Percentiles rank a stretch among this genome's conserved stretches.
Conservation (phyloP, 2,329 filamentous ascomycete genomes). For the Zymoseptoria ardabiliae region DNA sequence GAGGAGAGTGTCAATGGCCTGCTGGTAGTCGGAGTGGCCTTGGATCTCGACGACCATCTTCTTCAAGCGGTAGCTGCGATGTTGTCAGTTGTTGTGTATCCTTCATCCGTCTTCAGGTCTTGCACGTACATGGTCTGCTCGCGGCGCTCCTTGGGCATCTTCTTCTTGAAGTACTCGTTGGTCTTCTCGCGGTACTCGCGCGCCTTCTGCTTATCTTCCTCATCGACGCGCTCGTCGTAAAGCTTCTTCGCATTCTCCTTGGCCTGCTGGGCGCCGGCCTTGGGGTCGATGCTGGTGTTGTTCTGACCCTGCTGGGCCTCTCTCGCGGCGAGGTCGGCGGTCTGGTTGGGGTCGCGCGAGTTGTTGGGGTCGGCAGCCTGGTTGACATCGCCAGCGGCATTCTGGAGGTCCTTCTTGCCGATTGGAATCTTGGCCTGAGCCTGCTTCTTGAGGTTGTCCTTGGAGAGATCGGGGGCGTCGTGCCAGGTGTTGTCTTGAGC, state of each 20-base stretch:
- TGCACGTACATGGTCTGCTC: conserved; percentile 77
- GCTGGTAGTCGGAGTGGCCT: conserved; percentile 85
- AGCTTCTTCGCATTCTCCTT: conserved; percentile 47
- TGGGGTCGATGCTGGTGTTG: conserved; percentile 45
- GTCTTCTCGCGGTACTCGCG: conserved; percentile 44
- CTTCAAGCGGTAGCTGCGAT: conserved; percentile 50
- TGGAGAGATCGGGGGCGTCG: conserved; percentile 44
- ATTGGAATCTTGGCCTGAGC: conserved; percentile 52
- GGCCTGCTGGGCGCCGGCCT: conserved; percentile 43
- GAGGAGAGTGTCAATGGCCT: conserved; percentile 83
- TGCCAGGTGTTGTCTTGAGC: conserved; percentile 79
- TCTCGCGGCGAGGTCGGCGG: conserved; percentile 47
- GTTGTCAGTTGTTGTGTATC: not conserved
- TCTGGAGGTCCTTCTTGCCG: conserved; percentile 51
- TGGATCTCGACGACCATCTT: conserved; percentile 98
- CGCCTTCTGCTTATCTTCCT: conserved; percentile 47
- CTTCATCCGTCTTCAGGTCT: not conserved
- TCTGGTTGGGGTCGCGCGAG: conserved; percentile 47
- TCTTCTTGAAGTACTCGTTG: conserved; percentile 71
- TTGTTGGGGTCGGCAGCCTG: conserved; percentile 51
- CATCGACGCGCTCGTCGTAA: conserved; percentile 53
- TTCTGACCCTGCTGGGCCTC: conserved; percentile 43
- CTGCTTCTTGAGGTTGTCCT: conserved; percentile 61
- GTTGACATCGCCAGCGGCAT: conserved; percentile 52
- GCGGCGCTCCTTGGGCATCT: conserved; percentile 86